phyloP scores from a whole-genome alignment of 768 basidiomycete genomes.

The Lactarius sanguifluus region DNA sequence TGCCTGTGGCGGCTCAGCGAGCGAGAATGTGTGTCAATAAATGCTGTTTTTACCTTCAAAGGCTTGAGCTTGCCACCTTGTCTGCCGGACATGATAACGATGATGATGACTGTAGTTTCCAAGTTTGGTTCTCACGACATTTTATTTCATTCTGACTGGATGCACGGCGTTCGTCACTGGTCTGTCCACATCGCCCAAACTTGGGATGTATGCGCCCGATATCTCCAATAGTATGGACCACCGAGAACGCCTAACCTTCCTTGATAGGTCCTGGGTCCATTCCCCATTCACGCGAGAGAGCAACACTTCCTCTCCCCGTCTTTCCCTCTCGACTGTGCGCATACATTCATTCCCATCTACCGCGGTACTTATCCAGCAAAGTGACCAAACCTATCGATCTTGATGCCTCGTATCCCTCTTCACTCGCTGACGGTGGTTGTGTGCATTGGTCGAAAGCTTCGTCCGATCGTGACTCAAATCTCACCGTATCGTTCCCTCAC shows the following conservation, averaged over 20 bases:
- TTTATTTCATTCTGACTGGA: neutral
- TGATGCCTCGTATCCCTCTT: slow-evolving; percentile 57
- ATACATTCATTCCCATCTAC: neutral
- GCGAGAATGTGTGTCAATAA: neutral
- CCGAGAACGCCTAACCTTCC: neutral
- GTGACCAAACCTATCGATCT: slow-evolving; percentile 55
- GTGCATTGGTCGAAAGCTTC: slow-evolving; percentile 57
- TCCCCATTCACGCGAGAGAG: slow-evolving; percentile 81
- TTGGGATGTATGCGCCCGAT: slow-evolving; percentile 70
- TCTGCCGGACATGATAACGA: slow-evolving; percentile 53
- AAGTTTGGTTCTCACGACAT: neutral
- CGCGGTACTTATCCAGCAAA: slow-evolving; percentile 31
- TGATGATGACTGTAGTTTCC: slow-evolving; percentile 10
- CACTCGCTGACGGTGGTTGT: slow-evolving; percentile 59
- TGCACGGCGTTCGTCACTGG: slow-evolving; percentile 6
- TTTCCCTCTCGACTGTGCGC: slow-evolving; percentile 64
- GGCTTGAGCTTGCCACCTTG: slow-evolving; percentile 89
- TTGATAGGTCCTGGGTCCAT: slow-evolving; percentile 72
- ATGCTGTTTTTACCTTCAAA: slow-evolving; percentile 58
- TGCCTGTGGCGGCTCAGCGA: slow-evolving; percentile 46
- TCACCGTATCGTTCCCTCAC: slow-evolving; percentile 63
- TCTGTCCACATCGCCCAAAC: slow-evolving; percentile 9
- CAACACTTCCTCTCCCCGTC: slow-evolving; percentile 80
- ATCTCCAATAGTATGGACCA: neutral
- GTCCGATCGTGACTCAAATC: slow-evolving; percentile 44